Conservation (phyloP, 2,329 filamentous ascomycete species). For the Purpureocillium lavendulum region DNA sequence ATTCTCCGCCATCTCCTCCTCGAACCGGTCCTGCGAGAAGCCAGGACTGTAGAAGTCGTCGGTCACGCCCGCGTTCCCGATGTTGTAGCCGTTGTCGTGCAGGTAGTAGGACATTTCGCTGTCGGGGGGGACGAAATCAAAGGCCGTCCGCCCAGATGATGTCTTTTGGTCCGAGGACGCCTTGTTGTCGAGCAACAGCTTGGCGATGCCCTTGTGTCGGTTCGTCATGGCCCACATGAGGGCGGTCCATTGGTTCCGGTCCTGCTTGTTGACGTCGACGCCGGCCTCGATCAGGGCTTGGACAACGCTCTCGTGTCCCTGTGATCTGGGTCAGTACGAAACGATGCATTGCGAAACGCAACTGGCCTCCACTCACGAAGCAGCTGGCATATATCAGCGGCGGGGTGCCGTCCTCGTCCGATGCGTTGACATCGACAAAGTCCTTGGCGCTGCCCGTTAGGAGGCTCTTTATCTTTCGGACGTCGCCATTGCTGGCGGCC, state of each 20-base stretch:
- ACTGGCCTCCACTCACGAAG: slow-evolving; percentile 56
- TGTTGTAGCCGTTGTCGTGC: slow-evolving; percentile 86
- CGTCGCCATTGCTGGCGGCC: slow-evolving; percentile 93
- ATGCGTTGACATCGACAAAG: slow-evolving; percentile 76
- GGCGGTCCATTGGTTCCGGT: slow-evolving; percentile 94
- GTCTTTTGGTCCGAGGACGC: slow-evolving; percentile 96
- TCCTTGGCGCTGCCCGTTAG: slow-evolving; percentile 64
- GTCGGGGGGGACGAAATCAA: slow-evolving; percentile 90
- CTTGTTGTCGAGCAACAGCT: slow-evolving; percentile 82
- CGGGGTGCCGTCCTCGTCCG: slow-evolving; percentile 93
- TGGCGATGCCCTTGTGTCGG: slow-evolving; percentile 90
- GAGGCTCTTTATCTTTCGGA: slow-evolving; percentile 69
- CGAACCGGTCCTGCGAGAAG: slow-evolving; percentile 86
- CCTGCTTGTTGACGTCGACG: slow-evolving; percentile 84
- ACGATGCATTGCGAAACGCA: slow-evolving; percentile 5
- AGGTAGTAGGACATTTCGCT: slow-evolving; percentile 96
- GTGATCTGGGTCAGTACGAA: slow-evolving; percentile 2
- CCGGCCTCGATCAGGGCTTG: slow-evolving; percentile 75
- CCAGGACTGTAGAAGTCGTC: slow-evolving; percentile 94
- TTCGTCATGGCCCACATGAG: slow-evolving; percentile 99
- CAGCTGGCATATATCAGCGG: slow-evolving; percentile 96
- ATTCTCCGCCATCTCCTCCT: slow-evolving; percentile 95
- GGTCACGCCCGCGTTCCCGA: slow-evolving; percentile 67
- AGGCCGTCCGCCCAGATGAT: slow-evolving; percentile 84
- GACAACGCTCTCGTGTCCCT: slow-evolving; percentile 88